phyloP scores from a whole-genome alignment of 352 stramenopile genomes.

The Phytophthora aleatoria region DNA sequence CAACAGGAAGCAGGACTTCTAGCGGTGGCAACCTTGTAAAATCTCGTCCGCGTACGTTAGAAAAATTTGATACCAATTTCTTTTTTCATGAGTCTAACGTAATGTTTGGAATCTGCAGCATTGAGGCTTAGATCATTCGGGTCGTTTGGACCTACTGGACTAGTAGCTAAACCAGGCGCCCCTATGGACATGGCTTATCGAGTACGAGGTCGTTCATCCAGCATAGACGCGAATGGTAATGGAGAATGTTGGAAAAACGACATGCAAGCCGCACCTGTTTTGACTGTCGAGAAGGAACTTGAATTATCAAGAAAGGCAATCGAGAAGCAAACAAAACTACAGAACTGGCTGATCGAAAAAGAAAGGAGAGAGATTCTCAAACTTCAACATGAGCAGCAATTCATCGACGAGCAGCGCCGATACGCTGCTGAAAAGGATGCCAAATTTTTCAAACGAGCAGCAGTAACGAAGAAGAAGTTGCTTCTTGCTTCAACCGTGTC shows the following conservation, averaged over 20 bases:
- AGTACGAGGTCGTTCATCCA: slow-evolving; percentile 55
- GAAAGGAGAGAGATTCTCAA: slow-evolving; percentile 84
- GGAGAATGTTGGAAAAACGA: slow-evolving; percentile 58
- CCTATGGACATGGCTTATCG: slow-evolving; percentile 65
- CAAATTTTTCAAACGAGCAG: slow-evolving; percentile 80
- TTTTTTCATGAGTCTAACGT: slow-evolving; percentile 7
- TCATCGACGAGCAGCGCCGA: slow-evolving; percentile 74
- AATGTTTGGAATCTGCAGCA: slow-evolving; percentile 9
- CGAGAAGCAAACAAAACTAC: slow-evolving; percentile 89
- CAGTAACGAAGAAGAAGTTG: slow-evolving; percentile 74
- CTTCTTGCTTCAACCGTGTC: slow-evolving; percentile 17
- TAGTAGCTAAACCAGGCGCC: slow-evolving; percentile 17
- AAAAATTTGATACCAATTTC: background rate
- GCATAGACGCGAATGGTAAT: slow-evolving; percentile 25
- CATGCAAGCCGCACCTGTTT: slow-evolving; percentile 23
- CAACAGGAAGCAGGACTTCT: slow-evolving; percentile 8
- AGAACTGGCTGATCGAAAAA: slow-evolving; percentile 91
- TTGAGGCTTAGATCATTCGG: slow-evolving; percentile 32
- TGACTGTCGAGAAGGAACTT: slow-evolving; percentile 69
- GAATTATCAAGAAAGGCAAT: slow-evolving; percentile 80
- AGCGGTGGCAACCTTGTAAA: slow-evolving; percentile 11
- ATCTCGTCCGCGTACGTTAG: slow-evolving; percentile 40
- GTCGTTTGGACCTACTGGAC: slow-evolving; percentile 31
- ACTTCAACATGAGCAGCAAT: slow-evolving; percentile 79
- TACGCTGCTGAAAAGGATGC: slow-evolving; percentile 68